These are phyloP conservation scores for Lactifluus hygrophoroides DNA, from an alignment of 768 basidiomycete species.

Conservation along the genomic window DNA sequence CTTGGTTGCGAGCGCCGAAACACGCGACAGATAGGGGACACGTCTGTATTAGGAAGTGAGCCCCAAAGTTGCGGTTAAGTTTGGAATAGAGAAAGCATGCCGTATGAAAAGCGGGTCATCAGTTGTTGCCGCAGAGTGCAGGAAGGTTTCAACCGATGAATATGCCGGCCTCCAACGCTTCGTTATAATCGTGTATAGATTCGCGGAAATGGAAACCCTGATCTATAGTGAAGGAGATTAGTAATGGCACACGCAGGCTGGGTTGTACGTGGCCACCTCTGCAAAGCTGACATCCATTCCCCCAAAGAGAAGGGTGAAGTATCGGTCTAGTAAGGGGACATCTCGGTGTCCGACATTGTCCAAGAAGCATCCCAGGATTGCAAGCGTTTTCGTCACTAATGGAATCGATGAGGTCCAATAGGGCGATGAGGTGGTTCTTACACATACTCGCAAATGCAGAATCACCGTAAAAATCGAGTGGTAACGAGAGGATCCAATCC, in stretches of 20 bases:
- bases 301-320: slow-evolving; percentile 60
- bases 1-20: slow-evolving; percentile 47
- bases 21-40: slow-evolving; percentile 45
- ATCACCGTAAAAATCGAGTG: slow-evolving; percentile 74
- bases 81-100: background rate
- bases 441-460: slow-evolving; percentile 84
- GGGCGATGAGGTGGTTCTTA: slow-evolving; percentile 16
- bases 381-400: slow-evolving; percentile 69
- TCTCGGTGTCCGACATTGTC: slow-evolving; percentile 61
- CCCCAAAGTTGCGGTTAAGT: background rate
- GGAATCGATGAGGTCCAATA: background rate
- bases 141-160: slow-evolving; percentile 11
- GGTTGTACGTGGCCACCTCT: slow-evolving; percentile 42
- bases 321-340: slow-evolving; percentile 55
- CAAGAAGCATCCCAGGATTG: slow-evolving; percentile 56
- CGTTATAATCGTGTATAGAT: slow-evolving; percentile 16
- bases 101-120: slow-evolving; percentile 19
- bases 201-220: slow-evolving; percentile 9
- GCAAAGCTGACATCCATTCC: slow-evolving; percentile 79
- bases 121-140: slow-evolving; percentile 3
- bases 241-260: background rate
- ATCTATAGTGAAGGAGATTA: background rate
- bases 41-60: slow-evolving; percentile 31
- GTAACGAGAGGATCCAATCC: slow-evolving; percentile 67
- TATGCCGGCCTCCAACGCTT: slow-evolving; percentile 18